Base-by-base conservation (phyloP, 139 green algal species). In the Eudorina sp. region DNA sequence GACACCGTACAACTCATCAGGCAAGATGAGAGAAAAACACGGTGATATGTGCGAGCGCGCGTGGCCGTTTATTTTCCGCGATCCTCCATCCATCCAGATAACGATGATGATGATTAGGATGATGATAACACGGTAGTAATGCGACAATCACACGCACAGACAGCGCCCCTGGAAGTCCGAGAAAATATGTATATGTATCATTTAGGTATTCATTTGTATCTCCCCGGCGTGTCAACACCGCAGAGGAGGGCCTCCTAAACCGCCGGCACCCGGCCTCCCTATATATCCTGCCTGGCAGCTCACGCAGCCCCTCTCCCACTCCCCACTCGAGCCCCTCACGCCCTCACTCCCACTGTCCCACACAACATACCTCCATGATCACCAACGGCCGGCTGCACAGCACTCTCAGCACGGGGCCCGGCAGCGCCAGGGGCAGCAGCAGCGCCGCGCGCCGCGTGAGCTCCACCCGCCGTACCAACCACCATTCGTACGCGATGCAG, bases 321-420 rank as follows among this genome's bases (percentile, higher is more conserved):
- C 3, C 13, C 60, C 60, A n/a, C 9, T 9, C 6, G 2, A 9
- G 25, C 3, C 60, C 60, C 60, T 6, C 9, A n/a, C 27, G 9
- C 27, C 6, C 8, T 27, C 27, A 3, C 27, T 58, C 51, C 51
- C 51, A 25, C 51, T 58, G 16, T 25, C 18, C 60, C 7, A 1
- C 60, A 14, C 45, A 8, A 76, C 69, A n/a, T 40, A 60, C 72
- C 72, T 80, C 72, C 27, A 80, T 25, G 25, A 80, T 27, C 43
- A 62, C 43, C 43, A 80, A 43, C 41, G 43, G 72, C 43, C 29
- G 21, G 72, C 23, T 68, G 46, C 31, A n/a, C 51, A 88, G 51
- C 11, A 53, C 29, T 4, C 83, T 62, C 51, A 88, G 83, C 31
- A 88, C 60, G 36, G 83, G 83, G 31, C 83, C 83, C 2, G 83